Evolutionary conservation across 352 stramenopile species (phyloP).

Genomic region (Phytophthora citrophthora): DNA sequence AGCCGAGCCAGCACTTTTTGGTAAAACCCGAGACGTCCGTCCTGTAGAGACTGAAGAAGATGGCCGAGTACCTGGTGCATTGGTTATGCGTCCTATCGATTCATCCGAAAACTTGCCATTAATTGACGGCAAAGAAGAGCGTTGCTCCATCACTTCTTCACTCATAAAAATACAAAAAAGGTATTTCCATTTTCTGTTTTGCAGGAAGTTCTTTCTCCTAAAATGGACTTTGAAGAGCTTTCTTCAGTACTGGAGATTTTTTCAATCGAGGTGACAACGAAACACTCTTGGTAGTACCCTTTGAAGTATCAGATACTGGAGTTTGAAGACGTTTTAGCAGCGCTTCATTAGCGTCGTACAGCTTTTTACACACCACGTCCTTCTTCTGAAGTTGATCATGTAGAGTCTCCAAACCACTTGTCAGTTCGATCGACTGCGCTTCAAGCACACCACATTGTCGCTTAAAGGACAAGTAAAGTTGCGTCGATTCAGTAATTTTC

Average conservation of each 20-base stretch:
- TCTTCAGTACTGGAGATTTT: slow-evolving; percentile 3
- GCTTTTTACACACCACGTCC: slow-evolving; percentile 59
- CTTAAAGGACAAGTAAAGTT: slow-evolving; percentile 68
- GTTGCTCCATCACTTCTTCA: slow-evolving; percentile 15
- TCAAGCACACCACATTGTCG: slow-evolving; percentile 53
- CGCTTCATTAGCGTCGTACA: slow-evolving; percentile 72
- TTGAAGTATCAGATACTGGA: slow-evolving; percentile 15
- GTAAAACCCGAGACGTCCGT: slow-evolving; percentile 5
- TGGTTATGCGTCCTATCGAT: neutral
- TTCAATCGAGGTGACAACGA: slow-evolving; percentile 1
- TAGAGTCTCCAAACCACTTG: slow-evolving; percentile 37
- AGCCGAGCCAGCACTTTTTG: slow-evolving; percentile 37
- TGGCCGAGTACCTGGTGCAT: slow-evolving; percentile 2
- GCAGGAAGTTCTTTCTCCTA: slow-evolving; percentile 8
- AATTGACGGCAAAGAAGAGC: slow-evolving; percentile 17
- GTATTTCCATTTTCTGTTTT: neutral
- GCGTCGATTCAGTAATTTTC: slow-evolving; percentile 68
- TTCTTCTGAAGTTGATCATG: slow-evolving; percentile 57
- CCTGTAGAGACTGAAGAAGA: slow-evolving; percentile 9
- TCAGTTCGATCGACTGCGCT: slow-evolving; percentile 40
- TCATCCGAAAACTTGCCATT: slow-evolving; percentile 10
- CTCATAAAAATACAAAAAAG: slow-evolving; percentile 6
- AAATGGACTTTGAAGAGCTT: slow-evolving; percentile 3
- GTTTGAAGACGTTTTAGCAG: slow-evolving; percentile 51
- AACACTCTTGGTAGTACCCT: slow-evolving; percentile 5